Percentiles rank a stretch among this genome's conserved stretches.
Evolutionary conservation across 1,139 yeast species (phyloP).

Genomic region (Sugiyamaella castrensis): DNA sequence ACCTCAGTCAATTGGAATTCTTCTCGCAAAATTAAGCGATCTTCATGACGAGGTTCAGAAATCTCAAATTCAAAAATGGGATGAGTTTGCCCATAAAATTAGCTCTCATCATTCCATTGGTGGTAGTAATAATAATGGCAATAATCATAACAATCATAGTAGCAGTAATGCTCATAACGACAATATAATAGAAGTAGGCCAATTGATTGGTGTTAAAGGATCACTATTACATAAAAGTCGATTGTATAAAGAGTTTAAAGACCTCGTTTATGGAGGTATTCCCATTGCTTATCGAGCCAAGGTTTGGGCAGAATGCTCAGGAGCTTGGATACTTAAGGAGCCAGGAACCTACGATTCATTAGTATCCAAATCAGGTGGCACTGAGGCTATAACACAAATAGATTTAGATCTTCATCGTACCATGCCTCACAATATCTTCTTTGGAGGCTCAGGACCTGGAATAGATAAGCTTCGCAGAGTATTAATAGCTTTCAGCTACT

Average conservation of each 20-base stretch:
- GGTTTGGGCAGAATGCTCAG: conserved; percentile 56
- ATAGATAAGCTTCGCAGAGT: conserved; percentile 48
- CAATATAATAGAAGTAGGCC: conserved; percentile 32
- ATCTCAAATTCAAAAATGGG: conserved; percentile 37
- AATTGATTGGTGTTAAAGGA: conserved; percentile 44
- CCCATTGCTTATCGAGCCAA: conserved; percentile 49
- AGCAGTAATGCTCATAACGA: not conserved
- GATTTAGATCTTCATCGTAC: conserved; percentile 56
- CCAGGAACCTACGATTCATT: conserved; percentile 50
- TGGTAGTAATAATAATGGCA: not conserved
- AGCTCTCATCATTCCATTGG: conserved; percentile 16
- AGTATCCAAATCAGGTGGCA: conserved; percentile 20
- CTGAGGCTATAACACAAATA: conserved; percentile 48
- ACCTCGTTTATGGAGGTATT: conserved; percentile 46
- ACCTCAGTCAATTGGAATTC: conserved; percentile 29
- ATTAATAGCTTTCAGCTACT: conserved; percentile 52
- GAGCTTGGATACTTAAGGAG: conserved; percentile 46
- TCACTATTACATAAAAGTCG: conserved; percentile 28
- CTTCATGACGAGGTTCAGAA: conserved; percentile 36
- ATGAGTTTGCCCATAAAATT: conserved; percentile 35
- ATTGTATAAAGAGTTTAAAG: conserved; percentile 39
- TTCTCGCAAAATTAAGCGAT: conserved; percentile 36
- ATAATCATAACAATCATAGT: not conserved
- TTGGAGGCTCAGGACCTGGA: conserved; percentile 56
- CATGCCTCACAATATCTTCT: conserved; percentile 54